Percentiles rank a stretch among this genome's conserved stretches.
Conservation (phyloP, 179 eudicot genomes). For the Amaranthus tricolor region DNA sequence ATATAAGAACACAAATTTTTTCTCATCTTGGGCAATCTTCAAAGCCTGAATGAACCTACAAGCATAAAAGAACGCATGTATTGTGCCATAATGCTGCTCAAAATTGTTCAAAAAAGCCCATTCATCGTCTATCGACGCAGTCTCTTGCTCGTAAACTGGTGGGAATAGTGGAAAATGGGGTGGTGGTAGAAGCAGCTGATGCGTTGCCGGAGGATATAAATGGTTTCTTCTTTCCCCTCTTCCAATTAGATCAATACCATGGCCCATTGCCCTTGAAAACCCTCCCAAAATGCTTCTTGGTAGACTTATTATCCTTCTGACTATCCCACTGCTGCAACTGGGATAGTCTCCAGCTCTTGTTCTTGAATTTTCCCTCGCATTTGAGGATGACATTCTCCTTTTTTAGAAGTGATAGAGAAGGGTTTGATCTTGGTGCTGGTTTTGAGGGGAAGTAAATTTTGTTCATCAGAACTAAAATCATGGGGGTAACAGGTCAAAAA, state of each 20-base stretch:
- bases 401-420: not conserved
- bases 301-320: slow-evolving; percentile 66
- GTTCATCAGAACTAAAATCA: slow-evolving; percentile 8
- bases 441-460: not conserved
- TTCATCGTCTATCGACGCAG: slow-evolving; percentile 37
- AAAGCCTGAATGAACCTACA: slow-evolving; percentile 66
- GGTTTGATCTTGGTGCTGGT: slow-evolving; percentile 12
- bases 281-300: slow-evolving; percentile 67
- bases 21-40: slow-evolving; percentile 65
- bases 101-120: slow-evolving; percentile 69
- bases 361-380: slow-evolving; percentile 37
- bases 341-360: slow-evolving; percentile 36
- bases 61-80: slow-evolving; percentile 84
- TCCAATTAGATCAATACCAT: slow-evolving; percentile 51
- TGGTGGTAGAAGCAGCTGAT: slow-evolving; percentile 27
- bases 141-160: slow-evolving; percentile 16
- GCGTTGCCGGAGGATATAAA: slow-evolving; percentile 23
- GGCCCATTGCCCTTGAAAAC: slow-evolving; percentile 58
- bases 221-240: slow-evolving; percentile 45
- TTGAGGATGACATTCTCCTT: slow-evolving; percentile 26
- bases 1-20: slow-evolving; percentile 68
- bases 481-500: slow-evolving; percentile 9
- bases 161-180: slow-evolving; percentile 26
- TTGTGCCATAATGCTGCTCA: slow-evolving; percentile 62
- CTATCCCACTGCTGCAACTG: slow-evolving; percentile 40